phyloP scores from a whole-genome alignment of 495 filamentous ascomycete species.

The Penicillium daleae region DNA sequence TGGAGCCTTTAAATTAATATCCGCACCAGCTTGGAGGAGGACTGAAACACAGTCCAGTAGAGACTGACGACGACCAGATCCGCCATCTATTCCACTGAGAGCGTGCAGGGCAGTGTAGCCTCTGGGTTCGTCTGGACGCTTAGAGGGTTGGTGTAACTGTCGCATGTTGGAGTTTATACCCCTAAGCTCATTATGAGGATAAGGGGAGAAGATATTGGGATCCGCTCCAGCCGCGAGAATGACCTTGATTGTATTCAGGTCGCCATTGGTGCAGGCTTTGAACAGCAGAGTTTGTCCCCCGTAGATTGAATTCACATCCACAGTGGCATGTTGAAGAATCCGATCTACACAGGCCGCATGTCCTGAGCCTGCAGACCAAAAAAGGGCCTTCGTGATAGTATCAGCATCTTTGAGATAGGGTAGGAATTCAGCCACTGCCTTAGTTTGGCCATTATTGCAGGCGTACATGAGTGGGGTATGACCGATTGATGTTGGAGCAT shows the following conservation, averaged over 20 bases:
- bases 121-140: slow-evolving; percentile 4
- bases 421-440: slow-evolving; percentile 24
- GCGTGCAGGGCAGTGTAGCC: slow-evolving; percentile 27
- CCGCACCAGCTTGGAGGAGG: slow-evolving; percentile 24
- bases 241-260: slow-evolving; percentile 18
- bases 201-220: slow-evolving; percentile 19
- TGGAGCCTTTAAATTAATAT: slow-evolving; percentile 16
- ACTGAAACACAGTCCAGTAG: slow-evolving; percentile 10
- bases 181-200: background rate
- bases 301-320: slow-evolving; percentile 21
- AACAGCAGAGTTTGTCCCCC: slow-evolving; percentile 11
- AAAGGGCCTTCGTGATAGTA: slow-evolving; percentile 10
- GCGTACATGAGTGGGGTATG: slow-evolving; percentile 28
- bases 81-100: slow-evolving; percentile 4
- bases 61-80: background rate
- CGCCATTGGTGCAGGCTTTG: slow-evolving; percentile 20
- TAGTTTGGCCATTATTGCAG: slow-evolving; percentile 17
- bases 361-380: slow-evolving; percentile 20
- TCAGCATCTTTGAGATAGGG: slow-evolving; percentile 14
- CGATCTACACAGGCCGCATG: slow-evolving; percentile 13
- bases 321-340: slow-evolving; percentile 17
- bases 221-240: slow-evolving; percentile 30
- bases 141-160: background rate
- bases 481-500: slow-evolving; percentile 18
- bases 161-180: background rate